Percentiles rank a stretch among this genome's conserved stretches.
phyloP scores from a whole-genome alignment of 192 early-diverging fungal species.

The Allomyces macrogynus region DNA sequence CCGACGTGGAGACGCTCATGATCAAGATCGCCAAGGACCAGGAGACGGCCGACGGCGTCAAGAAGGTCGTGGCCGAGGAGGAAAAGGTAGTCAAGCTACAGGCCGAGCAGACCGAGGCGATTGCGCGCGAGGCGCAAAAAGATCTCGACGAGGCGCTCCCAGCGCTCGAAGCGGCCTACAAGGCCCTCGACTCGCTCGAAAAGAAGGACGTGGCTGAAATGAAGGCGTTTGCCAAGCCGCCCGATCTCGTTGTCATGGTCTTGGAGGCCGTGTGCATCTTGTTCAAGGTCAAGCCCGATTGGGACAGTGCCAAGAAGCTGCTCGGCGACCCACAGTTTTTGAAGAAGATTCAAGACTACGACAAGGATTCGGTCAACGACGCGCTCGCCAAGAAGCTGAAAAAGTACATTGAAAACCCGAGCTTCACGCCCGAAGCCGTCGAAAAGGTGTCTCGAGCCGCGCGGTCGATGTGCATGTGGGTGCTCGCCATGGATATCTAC shows the following conservation, averaged over 20 bases:
- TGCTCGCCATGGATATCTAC: constrained; percentile 83
- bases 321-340: constrained; percentile 94
- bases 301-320: constrained; percentile 77
- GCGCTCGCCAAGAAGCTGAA: constrained; percentile 61
- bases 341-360: constrained; percentile 84
- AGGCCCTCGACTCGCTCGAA: constrained; percentile 83
- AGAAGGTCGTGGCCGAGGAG: constrained; percentile 55
- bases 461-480: constrained; percentile 96
- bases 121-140: constrained; percentile 51
- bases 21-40: constrained; percentile 87
- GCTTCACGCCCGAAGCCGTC: constrained; percentile 82
- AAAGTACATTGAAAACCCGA: constrained; percentile 62
- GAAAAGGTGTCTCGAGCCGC: constrained; percentile 93
- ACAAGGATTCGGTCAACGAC: constrained; percentile 64
- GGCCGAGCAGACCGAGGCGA: constrained; percentile 50
- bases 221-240: constrained; percentile 89
- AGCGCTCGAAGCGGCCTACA: constrained; percentile 83
- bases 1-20: constrained; percentile 84
- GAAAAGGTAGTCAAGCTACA: constrained; percentile 50
- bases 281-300: constrained; percentile 67
- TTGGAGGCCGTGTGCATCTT: constrained; percentile 94
- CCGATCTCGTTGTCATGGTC: constrained; percentile 80
- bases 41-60: constrained; percentile 77
- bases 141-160: constrained; percentile 93
- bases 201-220: constrained; percentile 93